Evolutionary conservation across 805 yeast genomes (phyloP).

Genomic region (Cyberlindnera samutprakarnensis): DNA sequence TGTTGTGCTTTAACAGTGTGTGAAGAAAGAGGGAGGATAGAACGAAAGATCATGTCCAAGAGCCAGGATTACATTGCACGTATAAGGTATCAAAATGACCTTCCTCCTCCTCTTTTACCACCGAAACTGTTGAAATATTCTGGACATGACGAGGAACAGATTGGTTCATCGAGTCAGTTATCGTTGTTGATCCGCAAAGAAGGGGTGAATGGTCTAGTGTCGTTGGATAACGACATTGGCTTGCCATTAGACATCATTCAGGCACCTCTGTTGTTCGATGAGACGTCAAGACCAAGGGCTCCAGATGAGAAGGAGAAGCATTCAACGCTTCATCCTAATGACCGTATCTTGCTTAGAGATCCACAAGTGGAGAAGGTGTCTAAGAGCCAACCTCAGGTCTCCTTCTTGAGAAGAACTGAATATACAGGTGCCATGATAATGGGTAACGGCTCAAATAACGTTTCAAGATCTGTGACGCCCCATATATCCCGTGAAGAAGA

Average conservation of each 20-base stretch:
- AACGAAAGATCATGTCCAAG: too few species aligned
- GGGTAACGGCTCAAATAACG: conserved; percentile 1
- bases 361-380: conserved; percentile 43
- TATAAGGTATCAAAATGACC: conserved; percentile 72
- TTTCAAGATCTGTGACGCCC: conserved; percentile 13
- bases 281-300: conserved; percentile 1
- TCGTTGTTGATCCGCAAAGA: conserved; percentile 64
- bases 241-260: conserved; percentile 68
- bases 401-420: conserved; percentile 92
- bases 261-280: conserved; percentile 59
- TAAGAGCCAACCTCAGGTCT: conserved; percentile 37
- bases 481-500: conserved; percentile 23
- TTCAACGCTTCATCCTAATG: conserved; percentile 58
- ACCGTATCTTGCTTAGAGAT: conserved; percentile 69
- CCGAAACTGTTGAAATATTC: conserved; percentile 69
- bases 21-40: too few species aligned
- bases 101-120: conserved; percentile 91
- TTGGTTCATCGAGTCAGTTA: conserved; percentile 48
- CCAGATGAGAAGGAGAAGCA: conserved; percentile 24
- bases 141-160: conserved; percentile 30
- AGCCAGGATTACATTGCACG: conserved; percentile 78
- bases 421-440: conserved; percentile 39
- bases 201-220: conserved; percentile 55
- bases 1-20: too few species aligned
- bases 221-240: conserved; percentile 58